A percentile compares a stretch with the other conserved stretches of the same genome.
Evolutionary conservation across 352 stramenopile species (phyloP).

Genomic region (Globisporangium barbulae): DNA sequence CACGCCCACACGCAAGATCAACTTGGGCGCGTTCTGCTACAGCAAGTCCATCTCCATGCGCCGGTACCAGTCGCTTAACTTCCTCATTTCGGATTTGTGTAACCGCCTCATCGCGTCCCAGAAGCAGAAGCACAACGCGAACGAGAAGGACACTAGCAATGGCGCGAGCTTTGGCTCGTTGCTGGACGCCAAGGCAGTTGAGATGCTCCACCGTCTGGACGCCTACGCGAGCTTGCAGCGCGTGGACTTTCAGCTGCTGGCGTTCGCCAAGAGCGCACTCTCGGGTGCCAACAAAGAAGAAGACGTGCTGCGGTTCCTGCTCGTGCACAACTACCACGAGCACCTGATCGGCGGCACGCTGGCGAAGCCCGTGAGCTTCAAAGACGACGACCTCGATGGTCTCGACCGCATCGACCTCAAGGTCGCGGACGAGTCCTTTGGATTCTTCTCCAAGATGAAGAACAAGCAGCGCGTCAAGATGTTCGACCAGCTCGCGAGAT

Average conservation of each 20-base stretch:
- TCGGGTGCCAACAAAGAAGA: conserved; percentile 26
- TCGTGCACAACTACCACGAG: conserved; percentile 78
- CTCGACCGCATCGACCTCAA: conserved; percentile 57
- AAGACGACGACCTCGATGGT: conserved; percentile 42
- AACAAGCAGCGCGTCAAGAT: conserved; percentile 45
- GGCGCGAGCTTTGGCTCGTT: conserved; percentile 28
- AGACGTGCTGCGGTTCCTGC: conserved; percentile 59
- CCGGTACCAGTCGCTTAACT: conserved; percentile 74
- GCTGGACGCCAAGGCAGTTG: conserved; percentile 36
- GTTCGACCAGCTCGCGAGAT: conserved; percentile 46
- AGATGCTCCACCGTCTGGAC: conserved; percentile 56
- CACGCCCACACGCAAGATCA: conserved; percentile 32
- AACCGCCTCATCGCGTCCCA: conserved; percentile 51
- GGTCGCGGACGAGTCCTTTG: conserved; percentile 39
- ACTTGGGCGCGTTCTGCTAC: conserved; percentile 39
- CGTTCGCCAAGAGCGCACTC: conserved; percentile 43
- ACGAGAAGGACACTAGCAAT: background rate
- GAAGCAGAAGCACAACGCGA: conserved; percentile 26
- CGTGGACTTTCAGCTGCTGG: conserved; percentile 43
- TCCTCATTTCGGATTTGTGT: conserved; percentile 77
- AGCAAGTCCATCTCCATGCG: conserved; percentile 59
- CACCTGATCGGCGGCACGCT: conserved; percentile 53
- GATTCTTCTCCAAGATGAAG: conserved; percentile 35
- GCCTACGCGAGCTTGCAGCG: conserved; percentile 57
- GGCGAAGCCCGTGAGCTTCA: conserved; percentile 26